A percentile compares a stretch with the other conserved stretches of the same genome.
phyloP scores from a whole-genome alignment of 306 rosid genomes.

The Corylus avellana region DNA sequence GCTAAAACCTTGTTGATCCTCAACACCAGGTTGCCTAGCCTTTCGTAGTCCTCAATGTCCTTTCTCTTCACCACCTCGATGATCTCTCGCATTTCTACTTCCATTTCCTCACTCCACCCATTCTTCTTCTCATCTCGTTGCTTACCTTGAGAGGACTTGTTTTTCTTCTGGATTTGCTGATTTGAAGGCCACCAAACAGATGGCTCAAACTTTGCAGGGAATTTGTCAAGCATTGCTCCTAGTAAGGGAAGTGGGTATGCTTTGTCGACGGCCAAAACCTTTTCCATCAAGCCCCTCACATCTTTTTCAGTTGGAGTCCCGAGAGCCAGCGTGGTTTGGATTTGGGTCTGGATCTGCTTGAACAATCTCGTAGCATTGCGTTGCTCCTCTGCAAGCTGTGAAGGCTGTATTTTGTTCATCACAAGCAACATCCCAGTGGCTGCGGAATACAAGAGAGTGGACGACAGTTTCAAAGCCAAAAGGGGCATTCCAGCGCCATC shows the following conservation, averaged over 20 bases:
- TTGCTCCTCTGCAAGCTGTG: conserved; percentile 84
- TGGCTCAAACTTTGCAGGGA: conserved; percentile 54
- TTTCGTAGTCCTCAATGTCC: conserved; percentile 63
- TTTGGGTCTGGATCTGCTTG: conserved; percentile 43
- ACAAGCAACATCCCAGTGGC: conserved; percentile 60
- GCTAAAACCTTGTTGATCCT: conserved; percentile 65
- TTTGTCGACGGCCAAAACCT: conserved; percentile 63
- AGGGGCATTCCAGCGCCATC: conserved; percentile 28
- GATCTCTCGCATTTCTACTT: conserved; percentile 60
- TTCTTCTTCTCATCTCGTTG: conserved; percentile 6
- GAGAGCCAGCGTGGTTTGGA: conserved; percentile 37
- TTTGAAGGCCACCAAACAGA: conserved; percentile 79
- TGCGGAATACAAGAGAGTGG: conserved; percentile 57
- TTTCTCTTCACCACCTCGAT: conserved; percentile 48
- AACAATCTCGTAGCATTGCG: conserved; percentile 70
- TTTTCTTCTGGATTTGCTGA: conserved; percentile 8
- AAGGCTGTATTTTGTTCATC: conserved; percentile 80
- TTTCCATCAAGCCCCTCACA: conserved; percentile 47
- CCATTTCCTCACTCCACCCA: conserved; percentile 65
- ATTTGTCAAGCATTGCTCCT: conserved; percentile 77
- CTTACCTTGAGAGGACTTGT: neutral
- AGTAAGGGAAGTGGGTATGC: conserved; percentile 82
- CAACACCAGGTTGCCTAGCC: conserved; percentile 61
- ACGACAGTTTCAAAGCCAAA: conserved; percentile 53
- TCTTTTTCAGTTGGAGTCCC: conserved; percentile 42